A percentile compares a stretch with the other conserved stretches of the same genome.
Conservation (phyloP, 108 stramenopile species). For the Conticribra guillardii region DNA sequence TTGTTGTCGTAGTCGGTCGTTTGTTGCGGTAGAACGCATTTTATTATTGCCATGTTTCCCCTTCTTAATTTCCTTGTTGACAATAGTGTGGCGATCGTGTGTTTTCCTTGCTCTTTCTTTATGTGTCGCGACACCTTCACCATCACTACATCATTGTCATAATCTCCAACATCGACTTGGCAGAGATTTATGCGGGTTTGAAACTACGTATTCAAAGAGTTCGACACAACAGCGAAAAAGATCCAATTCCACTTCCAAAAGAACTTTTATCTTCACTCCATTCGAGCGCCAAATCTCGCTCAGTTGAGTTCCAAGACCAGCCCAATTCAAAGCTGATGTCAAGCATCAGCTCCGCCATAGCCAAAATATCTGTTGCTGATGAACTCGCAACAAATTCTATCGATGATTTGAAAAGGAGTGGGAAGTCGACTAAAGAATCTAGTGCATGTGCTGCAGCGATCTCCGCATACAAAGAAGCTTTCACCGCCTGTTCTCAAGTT, state of each 20-base stretch:
- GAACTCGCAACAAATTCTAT: constrained; percentile 49
- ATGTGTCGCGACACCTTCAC: too few relatives aligned
- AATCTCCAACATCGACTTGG: too few relatives aligned
- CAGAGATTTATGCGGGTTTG: constrained; percentile 81
- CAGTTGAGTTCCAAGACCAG: constrained; percentile 42
- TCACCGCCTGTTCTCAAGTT: constrained; percentile 72
- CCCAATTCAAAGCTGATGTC: constrained; percentile 47
- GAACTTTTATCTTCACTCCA: constrained; percentile 2
- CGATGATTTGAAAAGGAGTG: constrained; percentile 41
- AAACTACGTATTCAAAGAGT: constrained; percentile 82
- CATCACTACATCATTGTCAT: too few relatives aligned
- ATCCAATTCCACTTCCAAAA: constrained; percentile 71
- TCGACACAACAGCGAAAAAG: constrained; percentile 69
- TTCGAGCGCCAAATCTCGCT: background rate
- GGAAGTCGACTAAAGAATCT: constrained; percentile 38
- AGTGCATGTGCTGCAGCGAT: constrained; percentile 47
- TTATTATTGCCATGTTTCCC: too few relatives aligned
- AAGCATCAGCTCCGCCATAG: constrained; percentile 47
- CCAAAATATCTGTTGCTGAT: constrained; percentile 63
- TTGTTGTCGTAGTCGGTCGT: too few relatives aligned
- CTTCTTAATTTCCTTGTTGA: too few relatives aligned
- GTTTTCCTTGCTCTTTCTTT: too few relatives aligned
- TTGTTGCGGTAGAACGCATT: too few relatives aligned
- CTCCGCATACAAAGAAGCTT: constrained; percentile 67
- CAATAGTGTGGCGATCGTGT: too few relatives aligned